A percentile compares a stretch with the other conserved stretches of the same genome.
phyloP scores from a whole-genome alignment of 31 red algal genomes.

The Porphyra umbilicalis region DNA sequence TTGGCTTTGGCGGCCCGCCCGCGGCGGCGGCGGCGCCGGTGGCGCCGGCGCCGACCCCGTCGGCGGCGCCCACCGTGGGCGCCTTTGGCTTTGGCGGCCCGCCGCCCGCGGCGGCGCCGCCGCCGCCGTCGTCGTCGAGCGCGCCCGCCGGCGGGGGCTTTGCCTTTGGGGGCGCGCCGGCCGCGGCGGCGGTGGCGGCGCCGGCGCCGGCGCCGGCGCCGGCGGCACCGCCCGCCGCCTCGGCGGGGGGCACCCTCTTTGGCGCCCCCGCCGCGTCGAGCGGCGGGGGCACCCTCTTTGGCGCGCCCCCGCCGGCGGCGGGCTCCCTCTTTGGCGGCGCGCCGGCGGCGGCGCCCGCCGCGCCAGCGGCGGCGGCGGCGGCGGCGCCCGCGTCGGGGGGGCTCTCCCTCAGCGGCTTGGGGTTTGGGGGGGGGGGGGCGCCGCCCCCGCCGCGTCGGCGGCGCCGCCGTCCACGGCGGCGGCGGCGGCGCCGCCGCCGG shows the following conservation, averaged over 20 bases:
- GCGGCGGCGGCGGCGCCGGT: neutral
- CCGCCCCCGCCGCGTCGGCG: too few relatives aligned
- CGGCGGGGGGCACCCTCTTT: neutral
- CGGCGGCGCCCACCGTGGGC: too few relatives aligned
- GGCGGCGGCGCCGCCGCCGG: neutral
- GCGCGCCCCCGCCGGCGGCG: neutral
- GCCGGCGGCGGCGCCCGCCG: neutral
- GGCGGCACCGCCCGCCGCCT: neutral
- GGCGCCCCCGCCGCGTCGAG: neutral
- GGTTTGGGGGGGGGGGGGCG: too few relatives aligned
- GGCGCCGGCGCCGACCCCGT: neutral
- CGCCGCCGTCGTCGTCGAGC: neutral
- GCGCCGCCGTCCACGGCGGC: neutral
- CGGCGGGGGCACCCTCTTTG: neutral
- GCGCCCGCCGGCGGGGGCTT: neutral
- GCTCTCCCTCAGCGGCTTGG: neutral
- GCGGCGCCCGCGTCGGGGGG: neutral
- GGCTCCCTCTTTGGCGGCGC: neutral
- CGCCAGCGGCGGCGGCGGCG: neutral
- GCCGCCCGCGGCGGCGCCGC: neutral
- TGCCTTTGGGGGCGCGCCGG: neutral
- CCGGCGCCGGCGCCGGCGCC: neutral
- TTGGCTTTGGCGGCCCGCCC: neutral
- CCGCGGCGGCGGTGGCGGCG: neutral
- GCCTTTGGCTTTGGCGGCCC: neutral